Conservation (phyloP, 208 protist genomes). For the Porcisia deanei region DNA sequence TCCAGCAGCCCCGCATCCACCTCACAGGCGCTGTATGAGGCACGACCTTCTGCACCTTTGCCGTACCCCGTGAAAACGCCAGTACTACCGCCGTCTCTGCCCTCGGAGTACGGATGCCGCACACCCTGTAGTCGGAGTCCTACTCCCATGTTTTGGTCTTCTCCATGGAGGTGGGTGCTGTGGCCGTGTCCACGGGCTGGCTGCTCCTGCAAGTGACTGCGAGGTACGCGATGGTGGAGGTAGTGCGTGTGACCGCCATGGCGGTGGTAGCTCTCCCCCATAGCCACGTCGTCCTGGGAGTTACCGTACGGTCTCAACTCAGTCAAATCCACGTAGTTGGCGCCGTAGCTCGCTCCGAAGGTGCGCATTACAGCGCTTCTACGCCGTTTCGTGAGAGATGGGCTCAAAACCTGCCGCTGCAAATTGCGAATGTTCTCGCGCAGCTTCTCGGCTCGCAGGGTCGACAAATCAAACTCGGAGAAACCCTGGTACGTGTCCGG, state of each 20-base stretch:
- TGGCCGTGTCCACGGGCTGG: not conserved
- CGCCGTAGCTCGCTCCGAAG: not conserved
- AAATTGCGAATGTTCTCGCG: not conserved
- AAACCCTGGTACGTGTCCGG: not conserved
- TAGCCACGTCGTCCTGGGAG: not conserved
- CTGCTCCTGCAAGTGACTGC: not conserved
- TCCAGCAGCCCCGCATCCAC: too few relatives aligned
- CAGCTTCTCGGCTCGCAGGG: not conserved
- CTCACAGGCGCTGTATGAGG: too few relatives aligned
- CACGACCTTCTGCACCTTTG: too few relatives aligned
- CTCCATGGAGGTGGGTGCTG: constrained; percentile 2
- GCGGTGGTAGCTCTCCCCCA: constrained; percentile 1
- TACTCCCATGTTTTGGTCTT: not conserved
- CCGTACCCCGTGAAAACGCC: too few relatives aligned
- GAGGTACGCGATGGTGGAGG: not conserved
- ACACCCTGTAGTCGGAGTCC: not conserved
- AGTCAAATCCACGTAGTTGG: not conserved
- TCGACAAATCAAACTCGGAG: not conserved
- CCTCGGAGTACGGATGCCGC: not conserved
- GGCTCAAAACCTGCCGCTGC: not conserved
- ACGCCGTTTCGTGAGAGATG: not conserved
- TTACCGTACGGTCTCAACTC: not conserved
- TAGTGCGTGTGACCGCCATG: not conserved
- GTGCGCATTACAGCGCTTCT: not conserved
- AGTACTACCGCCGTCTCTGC: not conserved